A percentile compares a stretch with the other conserved stretches of the same genome.
phyloP scores from a whole-genome alignment of 495 filamentous ascomycete genomes.

The Oidiodendron maius region DNA sequence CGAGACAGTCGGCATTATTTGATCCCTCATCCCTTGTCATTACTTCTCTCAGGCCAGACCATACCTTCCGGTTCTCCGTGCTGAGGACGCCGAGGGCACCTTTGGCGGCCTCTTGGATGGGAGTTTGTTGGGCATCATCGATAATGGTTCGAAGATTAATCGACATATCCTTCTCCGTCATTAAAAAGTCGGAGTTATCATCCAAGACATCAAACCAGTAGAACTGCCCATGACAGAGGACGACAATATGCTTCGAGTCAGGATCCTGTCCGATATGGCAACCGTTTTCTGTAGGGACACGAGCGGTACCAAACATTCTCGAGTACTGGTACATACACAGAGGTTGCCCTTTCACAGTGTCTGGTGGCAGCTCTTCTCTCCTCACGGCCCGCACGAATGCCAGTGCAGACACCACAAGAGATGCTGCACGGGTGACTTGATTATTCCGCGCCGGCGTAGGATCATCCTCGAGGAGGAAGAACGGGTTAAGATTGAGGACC shows the following conservation, averaged over 20 bases:
- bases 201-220: constrained; percentile 99
- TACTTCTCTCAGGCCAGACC: constrained; percentile 87
- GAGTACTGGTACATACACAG: constrained; percentile 99
- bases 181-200: constrained; percentile 89
- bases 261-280: constrained; percentile 95
- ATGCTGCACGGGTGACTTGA: constrained; percentile 91
- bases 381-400: constrained; percentile 92
- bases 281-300: constrained; percentile 90
- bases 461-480: constrained; percentile 96
- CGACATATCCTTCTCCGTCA: constrained; percentile 92
- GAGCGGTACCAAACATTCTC: constrained; percentile 88
- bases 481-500: constrained; percentile 94
- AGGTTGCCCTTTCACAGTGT: constrained; percentile 74
- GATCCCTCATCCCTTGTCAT: constrained; percentile 79
- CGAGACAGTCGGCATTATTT: constrained; percentile 91
- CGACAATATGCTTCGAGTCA: constrained; percentile 82
- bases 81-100: constrained; percentile 88
- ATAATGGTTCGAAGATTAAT: constrained; percentile 90
- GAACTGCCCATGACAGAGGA: constrained; percentile 92
- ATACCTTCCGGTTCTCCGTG: constrained; percentile 93
- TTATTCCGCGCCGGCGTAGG: constrained; percentile 93
- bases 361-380: constrained; percentile 87
- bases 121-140: constrained; percentile 81
- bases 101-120: constrained; percentile 91
- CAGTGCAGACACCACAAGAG: constrained; percentile 81